phyloP scores from a whole-genome alignment of 345 rosid genomes.

The Populus euphratica region DNA sequence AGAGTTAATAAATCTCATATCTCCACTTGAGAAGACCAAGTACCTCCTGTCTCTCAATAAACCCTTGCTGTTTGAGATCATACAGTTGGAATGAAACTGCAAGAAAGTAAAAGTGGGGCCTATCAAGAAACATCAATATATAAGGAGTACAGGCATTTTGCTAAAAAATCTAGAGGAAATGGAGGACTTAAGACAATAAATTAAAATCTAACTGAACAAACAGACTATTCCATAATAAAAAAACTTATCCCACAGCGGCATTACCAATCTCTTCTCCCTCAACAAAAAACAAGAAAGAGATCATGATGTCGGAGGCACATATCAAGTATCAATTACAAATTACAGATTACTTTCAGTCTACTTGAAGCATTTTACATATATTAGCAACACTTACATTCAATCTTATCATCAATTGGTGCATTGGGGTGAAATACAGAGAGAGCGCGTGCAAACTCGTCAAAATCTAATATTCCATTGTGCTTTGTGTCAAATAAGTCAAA shows the following conservation, averaged over 20 bases:
- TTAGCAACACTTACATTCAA: constrained; percentile 20
- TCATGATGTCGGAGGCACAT: neutral
- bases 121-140: neutral
- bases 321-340: neutral
- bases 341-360: neutral
- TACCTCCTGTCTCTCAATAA: constrained; percentile 35
- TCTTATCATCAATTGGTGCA: constrained; percentile 30
- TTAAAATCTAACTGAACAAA: neutral
- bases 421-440: constrained; percentile 30
- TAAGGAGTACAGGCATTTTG: neutral
- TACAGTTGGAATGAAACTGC: constrained; percentile 31
- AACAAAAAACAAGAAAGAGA: neutral
- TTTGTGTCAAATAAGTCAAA: constrained; percentile 33
- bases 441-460: constrained; percentile 30
- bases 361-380: neutral
- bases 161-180: neutral
- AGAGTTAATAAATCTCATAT: neutral
- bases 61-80: constrained; percentile 31
- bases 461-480: constrained; percentile 28
- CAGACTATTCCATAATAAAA: neutral
- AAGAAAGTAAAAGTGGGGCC: constrained; percentile 1
- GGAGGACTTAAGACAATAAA: neutral
- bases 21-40: neutral
- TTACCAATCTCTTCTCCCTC: neutral
- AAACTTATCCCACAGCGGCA: neutral